These are phyloP conservation scores for Neoboletus subvelutipes DNA, from an alignment of 768 basidiomycete species.

Conservation along the genomic window DNA sequence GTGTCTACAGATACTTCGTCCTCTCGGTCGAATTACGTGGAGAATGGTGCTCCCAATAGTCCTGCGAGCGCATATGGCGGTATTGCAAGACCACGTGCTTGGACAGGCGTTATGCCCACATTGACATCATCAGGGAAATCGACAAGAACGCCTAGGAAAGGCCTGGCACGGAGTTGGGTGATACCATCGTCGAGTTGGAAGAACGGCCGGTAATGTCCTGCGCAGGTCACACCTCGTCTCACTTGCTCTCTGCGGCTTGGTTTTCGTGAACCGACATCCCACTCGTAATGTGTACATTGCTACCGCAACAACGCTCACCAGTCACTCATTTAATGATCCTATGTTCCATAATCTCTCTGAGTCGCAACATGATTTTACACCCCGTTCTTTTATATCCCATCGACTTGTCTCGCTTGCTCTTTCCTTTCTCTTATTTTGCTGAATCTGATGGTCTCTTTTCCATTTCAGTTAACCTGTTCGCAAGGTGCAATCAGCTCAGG, in stretches of 20 bases:
- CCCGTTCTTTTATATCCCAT: too few relatives aligned
- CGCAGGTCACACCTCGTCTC: too few relatives aligned
- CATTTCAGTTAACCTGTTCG: too few relatives aligned
- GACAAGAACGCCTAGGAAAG: conserved; percentile 14
- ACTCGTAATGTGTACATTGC: not conserved
- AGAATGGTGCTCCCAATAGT: conserved; percentile 9
- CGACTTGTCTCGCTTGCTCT: too few relatives aligned
- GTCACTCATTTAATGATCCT: conserved; percentile 9
- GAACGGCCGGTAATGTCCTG: conserved; percentile 17
- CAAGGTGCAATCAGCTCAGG: too few relatives aligned
- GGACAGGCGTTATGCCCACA: conserved; percentile 29
- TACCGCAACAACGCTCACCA: not conserved
- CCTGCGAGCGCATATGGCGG: conserved; percentile 23
- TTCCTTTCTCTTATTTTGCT: too few relatives aligned
- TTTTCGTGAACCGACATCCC: not conserved
- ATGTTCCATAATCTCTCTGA: too few relatives aligned
- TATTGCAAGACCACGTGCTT: conserved; percentile 31
- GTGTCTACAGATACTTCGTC: conserved; percentile 63
- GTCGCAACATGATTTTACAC: too few relatives aligned
- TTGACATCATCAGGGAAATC: conserved; percentile 17
- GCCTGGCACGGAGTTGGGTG: conserved; percentile 29
- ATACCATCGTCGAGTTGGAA: conserved; percentile 68
- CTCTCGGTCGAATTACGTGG: conserved; percentile 13
- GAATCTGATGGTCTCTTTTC: too few relatives aligned
- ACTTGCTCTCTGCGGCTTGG: not conserved